phyloP scores from a whole-genome alignment of 75 land plant genomes.

The Pseudotsuga menziesii region DNA sequence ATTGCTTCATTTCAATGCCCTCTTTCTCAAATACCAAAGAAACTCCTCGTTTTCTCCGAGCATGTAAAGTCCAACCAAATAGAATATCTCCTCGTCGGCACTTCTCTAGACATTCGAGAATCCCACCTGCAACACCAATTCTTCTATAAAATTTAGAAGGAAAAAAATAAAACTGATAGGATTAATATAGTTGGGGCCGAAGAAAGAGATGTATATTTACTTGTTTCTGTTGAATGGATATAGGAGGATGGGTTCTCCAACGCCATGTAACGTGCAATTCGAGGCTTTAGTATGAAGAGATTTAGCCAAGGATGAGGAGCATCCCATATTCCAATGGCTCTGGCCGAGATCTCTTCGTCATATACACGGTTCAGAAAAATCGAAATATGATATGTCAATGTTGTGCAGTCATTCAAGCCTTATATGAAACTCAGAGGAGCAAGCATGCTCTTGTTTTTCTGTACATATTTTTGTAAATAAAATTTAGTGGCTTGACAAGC shows the following conservation, averaged over 20 bases:
- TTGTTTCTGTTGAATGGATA: constrained; percentile 58
- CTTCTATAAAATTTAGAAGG: neutral
- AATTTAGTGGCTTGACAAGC: too few species aligned
- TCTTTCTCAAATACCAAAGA: constrained; percentile 18
- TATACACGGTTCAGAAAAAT: constrained; percentile 62
- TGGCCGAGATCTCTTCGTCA: constrained; percentile 49
- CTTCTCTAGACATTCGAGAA: constrained; percentile 37
- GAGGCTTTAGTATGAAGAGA: neutral
- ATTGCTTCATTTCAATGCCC: constrained; percentile 30
- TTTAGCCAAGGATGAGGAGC: constrained; percentile 83
- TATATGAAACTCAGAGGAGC: constrained; percentile 29
- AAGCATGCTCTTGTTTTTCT: constrained; percentile 39
- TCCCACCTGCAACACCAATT: constrained; percentile 54
- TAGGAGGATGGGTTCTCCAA: constrained; percentile 67
- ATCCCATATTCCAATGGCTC: constrained; percentile 53
- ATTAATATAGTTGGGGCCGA: too few species aligned
- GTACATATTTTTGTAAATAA: neutral
- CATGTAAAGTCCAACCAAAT: constrained; percentile 32
- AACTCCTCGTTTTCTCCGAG: constrained; percentile 33
- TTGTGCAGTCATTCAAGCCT: constrained; percentile 40
- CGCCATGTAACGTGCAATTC: constrained; percentile 43
- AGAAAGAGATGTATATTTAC: constrained; percentile 23
- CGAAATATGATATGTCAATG: constrained; percentile 53
- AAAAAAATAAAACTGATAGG: neutral
- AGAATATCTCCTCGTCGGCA: constrained; percentile 59